Evolutionary conservation across 495 filamentous ascomycete genomes (phyloP), one percentile per base, ranked within the genome.

Genomic region (Delitschia confertaspora): DNA sequence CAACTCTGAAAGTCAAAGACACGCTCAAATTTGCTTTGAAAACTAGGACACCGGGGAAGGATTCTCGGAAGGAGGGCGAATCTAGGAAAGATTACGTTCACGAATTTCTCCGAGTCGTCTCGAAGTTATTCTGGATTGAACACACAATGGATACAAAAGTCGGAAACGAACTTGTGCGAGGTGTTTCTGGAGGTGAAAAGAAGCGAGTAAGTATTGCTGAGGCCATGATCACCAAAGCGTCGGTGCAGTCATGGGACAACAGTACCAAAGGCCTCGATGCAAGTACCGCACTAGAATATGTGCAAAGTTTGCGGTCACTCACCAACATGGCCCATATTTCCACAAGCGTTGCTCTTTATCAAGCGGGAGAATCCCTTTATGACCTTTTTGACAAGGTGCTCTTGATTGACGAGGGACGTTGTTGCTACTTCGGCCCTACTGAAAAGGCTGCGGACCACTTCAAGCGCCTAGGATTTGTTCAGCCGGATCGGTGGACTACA

Each of bases 111-210:
- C 65, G 77, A 13, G 78, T 83, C 1, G 69, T 91, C 27, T 70
- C 83, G 26, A 80, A 84, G 49, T 68, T 88, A 24, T 91, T 93
- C 47, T 83, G 82, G 69, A 85, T 83, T 23, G 76, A 82, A 46
- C 79, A 85, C 55, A 76, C 73, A 0, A 55, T 80, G 41, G 70
- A 72, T 21, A 85, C 82, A 0, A 79, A 74, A 57, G 72, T 87
- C 24, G 82, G 82, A 4, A 73, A 83, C 44, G 74, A 76, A 21
- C 66, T 75, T 3, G 69, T 83, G 14, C 71, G 79, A 22, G 82
- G 82, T 35, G 69, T 87, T 6, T 80, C 74, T 10, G 82, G 82
- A 13, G 82, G 82, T 22, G 82, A 85, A 58, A 79, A 79, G 60
- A 85, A 85, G 56, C 68, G 82, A 47, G 79, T 83, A 13, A 76